Percentiles rank a stretch among this genome's conserved stretches.
Conservation (phyloP, 805 yeast genomes). For the Ogataea ganodermae region DNA sequence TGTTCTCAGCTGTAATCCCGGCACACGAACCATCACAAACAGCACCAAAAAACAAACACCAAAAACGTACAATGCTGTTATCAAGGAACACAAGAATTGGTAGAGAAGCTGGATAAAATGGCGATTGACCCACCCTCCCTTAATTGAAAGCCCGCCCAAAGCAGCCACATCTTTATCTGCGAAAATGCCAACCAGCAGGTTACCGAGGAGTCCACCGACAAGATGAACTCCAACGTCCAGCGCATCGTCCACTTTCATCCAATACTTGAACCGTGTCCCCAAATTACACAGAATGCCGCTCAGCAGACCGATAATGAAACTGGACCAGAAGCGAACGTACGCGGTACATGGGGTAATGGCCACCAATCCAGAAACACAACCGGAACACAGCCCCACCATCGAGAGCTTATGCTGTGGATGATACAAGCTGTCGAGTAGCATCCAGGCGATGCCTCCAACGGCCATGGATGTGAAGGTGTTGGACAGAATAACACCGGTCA, state of each 20-base stretch:
- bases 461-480: constrained; percentile 82
- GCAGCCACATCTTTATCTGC: constrained; percentile 71
- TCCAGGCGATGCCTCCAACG: constrained; percentile 84
- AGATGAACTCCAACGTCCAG: constrained; percentile 95
- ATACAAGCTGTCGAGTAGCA: constrained; percentile 69
- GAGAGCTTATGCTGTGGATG: constrained; percentile 70
- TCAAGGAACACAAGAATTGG: constrained; percentile 48
- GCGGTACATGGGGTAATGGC: constrained; percentile 97
- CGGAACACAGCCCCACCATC: constrained; percentile 90
- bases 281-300: constrained; percentile 82
- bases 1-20: constrained; percentile 75
- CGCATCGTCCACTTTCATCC: constrained; percentile 79
- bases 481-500: constrained; percentile 78
- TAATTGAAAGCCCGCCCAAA: constrained; percentile 69
- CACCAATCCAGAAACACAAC: constrained; percentile 86
- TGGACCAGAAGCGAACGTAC: constrained; percentile 79
- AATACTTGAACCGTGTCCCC: constrained; percentile 77
- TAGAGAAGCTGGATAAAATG: constrained; percentile 83
- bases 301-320: constrained; percentile 72
- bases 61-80: constrained; percentile 59
- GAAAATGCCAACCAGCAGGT: constrained; percentile 76
- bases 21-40: constrained; percentile 67
- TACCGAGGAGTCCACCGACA: constrained; percentile 83
- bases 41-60: constrained; percentile 64
- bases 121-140: constrained; percentile 87